Evolutionary conservation across 2,329 filamentous ascomycete species (phyloP).

Genomic region (Thielaviopsis punctulata): DNA sequence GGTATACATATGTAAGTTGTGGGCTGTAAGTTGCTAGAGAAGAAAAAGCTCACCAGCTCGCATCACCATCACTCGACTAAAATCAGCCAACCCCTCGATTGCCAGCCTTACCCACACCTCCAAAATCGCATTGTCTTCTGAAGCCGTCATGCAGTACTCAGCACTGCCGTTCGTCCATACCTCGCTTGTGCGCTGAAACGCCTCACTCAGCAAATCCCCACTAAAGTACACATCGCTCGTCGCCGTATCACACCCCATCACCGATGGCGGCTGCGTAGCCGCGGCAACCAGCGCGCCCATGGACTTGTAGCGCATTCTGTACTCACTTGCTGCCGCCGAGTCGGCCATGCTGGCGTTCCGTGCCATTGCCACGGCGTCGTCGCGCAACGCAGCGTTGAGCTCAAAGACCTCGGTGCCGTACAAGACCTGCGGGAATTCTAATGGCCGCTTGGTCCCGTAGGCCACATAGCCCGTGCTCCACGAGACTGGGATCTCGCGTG

Average conservation of each 20-base stretch:
- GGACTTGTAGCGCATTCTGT: slow-evolving; percentile 35
- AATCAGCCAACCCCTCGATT: slow-evolving; percentile 41
- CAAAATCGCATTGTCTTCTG: slow-evolving; percentile 55
- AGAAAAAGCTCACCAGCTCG: slow-evolving; percentile 29
- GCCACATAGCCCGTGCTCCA: slow-evolving; percentile 54
- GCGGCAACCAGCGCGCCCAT: slow-evolving; percentile 23
- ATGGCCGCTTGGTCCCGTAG: slow-evolving; percentile 37
- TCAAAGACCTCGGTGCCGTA: slow-evolving; percentile 59
- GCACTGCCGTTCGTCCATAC: slow-evolving; percentile 52
- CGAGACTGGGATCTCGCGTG: slow-evolving; percentile 46
- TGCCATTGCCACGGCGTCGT: slow-evolving; percentile 34
- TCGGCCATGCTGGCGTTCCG: slow-evolving; percentile 34
- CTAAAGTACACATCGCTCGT: slow-evolving; percentile 60
- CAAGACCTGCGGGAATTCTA: slow-evolving; percentile 37
- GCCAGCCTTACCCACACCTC: slow-evolving; percentile 46
- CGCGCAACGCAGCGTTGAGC: slow-evolving; percentile 40
- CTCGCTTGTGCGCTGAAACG: slow-evolving; percentile 46
- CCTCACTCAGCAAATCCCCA: slow-evolving; percentile 39
- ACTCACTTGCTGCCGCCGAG: slow-evolving; percentile 28
- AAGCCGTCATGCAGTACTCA: slow-evolving; percentile 51
- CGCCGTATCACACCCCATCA: slow-evolving; percentile 48
- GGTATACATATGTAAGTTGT: background rate
- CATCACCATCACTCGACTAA: slow-evolving; percentile 49
- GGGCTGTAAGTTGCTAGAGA: background rate
- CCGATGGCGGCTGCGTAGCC: slow-evolving; percentile 30